Conservation (phyloP, 2,329 filamentous ascomycete genomes). For the Trichoderma sp. region DNA sequence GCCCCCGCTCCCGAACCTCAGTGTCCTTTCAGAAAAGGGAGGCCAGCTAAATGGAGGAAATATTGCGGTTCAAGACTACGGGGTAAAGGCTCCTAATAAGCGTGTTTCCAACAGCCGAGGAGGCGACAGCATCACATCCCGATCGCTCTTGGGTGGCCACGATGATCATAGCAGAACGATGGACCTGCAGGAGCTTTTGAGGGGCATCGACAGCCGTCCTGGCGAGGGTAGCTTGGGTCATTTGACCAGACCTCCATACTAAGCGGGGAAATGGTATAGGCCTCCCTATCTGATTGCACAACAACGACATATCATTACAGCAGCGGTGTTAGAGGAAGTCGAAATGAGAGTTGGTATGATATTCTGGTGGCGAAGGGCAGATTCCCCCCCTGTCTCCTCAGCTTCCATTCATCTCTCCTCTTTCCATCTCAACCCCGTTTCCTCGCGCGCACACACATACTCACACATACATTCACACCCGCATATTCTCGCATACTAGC, state of each 20-base stretch:
- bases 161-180: constrained; percentile 35
- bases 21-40: constrained; percentile 31
- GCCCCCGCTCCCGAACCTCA: constrained; percentile 49
- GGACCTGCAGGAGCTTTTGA: constrained; percentile 49
- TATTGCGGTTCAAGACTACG: constrained; percentile 37
- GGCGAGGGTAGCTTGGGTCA: constrained; percentile 47
- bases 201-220: constrained; percentile 48
- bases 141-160: constrained; percentile 34
- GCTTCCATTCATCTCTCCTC: not conserved
- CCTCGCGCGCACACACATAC: not conserved
- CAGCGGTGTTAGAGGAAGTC: not conserved
- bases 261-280: constrained; percentile 14
- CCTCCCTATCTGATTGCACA: not conserved
- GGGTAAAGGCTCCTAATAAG: constrained; percentile 31
- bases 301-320: not conserved
- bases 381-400: not conserved
- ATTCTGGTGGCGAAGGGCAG: not conserved
- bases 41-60: constrained; percentile 27
- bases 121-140: constrained; percentile 37
- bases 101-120: constrained; percentile 43
- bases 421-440: not conserved
- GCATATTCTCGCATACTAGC: not conserved
- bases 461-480: not conserved
- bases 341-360: not conserved
- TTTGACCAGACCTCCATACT: constrained; percentile 51